phyloP scores from a whole-genome alignment of 1,139 yeast species.

The Pichia sp. region DNA sequence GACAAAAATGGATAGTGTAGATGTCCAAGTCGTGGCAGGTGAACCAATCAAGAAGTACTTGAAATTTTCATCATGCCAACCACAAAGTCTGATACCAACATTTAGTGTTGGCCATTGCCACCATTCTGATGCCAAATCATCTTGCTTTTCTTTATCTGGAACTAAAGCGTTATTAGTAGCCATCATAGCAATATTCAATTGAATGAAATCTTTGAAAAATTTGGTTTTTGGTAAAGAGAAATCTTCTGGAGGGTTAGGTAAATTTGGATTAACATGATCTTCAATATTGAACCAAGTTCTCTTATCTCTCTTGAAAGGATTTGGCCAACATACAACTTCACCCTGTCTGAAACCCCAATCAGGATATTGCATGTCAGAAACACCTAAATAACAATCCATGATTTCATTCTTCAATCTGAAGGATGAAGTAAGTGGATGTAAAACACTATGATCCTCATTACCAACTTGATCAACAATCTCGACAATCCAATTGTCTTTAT shows the following conservation, averaged over 20 bases:
- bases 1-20: constrained; percentile 57
- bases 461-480: constrained; percentile 80
- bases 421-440: constrained; percentile 85
- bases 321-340: constrained; percentile 80
- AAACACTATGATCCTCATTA: constrained; percentile 50
- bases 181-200: constrained; percentile 96
- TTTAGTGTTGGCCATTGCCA: constrained; percentile 99
- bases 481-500: constrained; percentile 88
- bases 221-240: constrained; percentile 76
- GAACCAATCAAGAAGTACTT: constrained; percentile 90
- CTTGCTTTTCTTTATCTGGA: constrained; percentile 88
- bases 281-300: constrained; percentile 99
- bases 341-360: constrained; percentile 99
- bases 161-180: constrained; percentile 94
- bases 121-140: constrained; percentile 81
- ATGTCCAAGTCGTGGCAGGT: constrained; percentile 93
- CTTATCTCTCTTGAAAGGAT: constrained; percentile 76
- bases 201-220: constrained; percentile 84
- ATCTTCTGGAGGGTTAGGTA: constrained; percentile 66
- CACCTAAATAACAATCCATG: constrained; percentile 79
- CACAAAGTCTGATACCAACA: constrained; percentile 91
- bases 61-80: constrained; percentile 77
- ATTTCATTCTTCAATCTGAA: constrained; percentile 65
- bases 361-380: constrained; percentile 74
- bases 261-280: constrained; percentile 62